A percentile compares a stretch with the other conserved stretches of the same genome.
Evolutionary conservation across 257 asterid species (phyloP).

Genomic region (Solanum pennellii): DNA sequence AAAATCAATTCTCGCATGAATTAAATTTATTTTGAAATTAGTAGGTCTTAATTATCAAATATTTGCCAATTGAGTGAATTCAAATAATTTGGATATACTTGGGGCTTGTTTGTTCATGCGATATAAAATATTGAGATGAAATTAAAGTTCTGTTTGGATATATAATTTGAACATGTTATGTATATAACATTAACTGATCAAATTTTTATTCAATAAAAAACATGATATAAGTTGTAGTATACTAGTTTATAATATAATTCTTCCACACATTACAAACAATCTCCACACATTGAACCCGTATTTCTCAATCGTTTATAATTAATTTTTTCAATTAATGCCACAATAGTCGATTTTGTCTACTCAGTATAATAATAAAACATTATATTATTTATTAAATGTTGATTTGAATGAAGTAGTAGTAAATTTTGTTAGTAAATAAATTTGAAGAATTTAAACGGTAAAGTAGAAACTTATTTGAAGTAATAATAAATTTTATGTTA

Average conservation of each 20-base stretch:
- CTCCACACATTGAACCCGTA: fast-evolving
- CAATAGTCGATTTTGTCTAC: not conserved
- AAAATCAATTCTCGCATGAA: not conserved
- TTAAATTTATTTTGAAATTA: not conserved
- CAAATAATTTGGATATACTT: not conserved
- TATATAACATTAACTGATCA: too few species aligned
- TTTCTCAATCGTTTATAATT: too few species aligned
- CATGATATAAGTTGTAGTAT: not conserved
- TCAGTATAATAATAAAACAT: too few species aligned
- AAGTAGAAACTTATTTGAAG: too few species aligned
- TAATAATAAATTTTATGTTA: too few species aligned
- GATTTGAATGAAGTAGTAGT: not conserved
- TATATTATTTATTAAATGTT: too few species aligned
- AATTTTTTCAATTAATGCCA: too few species aligned
- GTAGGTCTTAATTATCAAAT: not conserved
- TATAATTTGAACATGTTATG: not conserved
- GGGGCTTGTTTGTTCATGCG: fast-evolving
- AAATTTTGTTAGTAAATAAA: too few species aligned
- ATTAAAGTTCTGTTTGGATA: fast-evolving
- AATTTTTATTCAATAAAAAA: too few species aligned
- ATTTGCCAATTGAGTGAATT: not conserved
- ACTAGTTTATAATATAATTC: too few species aligned
- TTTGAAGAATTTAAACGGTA: not conserved
- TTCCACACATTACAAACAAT: too few species aligned
- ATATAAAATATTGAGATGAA: not conserved